Percentiles rank a stretch among this genome's conserved stretches.
Conservation (phyloP, 1,284 basidiomycete genomes). For the Peniophora sp. region DNA sequence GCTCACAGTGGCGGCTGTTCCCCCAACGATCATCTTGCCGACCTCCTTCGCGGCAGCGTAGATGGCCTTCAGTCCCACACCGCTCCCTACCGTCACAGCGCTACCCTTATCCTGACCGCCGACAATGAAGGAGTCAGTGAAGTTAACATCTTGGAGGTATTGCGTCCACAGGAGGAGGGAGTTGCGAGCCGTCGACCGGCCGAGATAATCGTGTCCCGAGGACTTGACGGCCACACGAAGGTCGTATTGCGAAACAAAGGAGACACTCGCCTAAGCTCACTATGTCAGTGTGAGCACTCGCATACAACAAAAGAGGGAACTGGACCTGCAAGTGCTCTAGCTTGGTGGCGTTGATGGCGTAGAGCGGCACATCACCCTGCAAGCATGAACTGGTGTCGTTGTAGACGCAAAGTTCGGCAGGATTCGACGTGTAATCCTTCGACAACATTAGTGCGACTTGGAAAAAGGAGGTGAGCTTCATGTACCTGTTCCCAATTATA, state of each 20-base stretch:
- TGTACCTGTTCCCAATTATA: conserved; percentile 13
- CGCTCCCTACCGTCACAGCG: conserved; percentile 22
- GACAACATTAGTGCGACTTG: neutral
- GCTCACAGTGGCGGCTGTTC: neutral
- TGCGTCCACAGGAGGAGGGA: conserved; percentile 21
- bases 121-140: conserved; percentile 17
- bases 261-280: conserved; percentile 15
- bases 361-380: conserved; percentile 15
- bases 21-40: conserved; percentile 10
- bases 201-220: conserved; percentile 24
- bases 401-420: conserved; percentile 13
- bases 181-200: conserved; percentile 23
- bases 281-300: neutral
- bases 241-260: conserved; percentile 13
- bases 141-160: conserved; percentile 13
- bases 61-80: conserved; percentile 16
- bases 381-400: conserved; percentile 13
- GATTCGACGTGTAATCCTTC: conserved; percentile 7
- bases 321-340: conserved; percentile 14
- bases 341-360: conserved; percentile 15
- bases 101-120: conserved; percentile 13
- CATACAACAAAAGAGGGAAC: too few relatives aligned
- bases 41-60: conserved; percentile 16
- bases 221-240: conserved; percentile 22
- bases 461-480: neutral